Evolutionary conservation across 352 stramenopile genomes (phyloP).

Genomic region (Pilasporangium apinafurcum): DNA sequence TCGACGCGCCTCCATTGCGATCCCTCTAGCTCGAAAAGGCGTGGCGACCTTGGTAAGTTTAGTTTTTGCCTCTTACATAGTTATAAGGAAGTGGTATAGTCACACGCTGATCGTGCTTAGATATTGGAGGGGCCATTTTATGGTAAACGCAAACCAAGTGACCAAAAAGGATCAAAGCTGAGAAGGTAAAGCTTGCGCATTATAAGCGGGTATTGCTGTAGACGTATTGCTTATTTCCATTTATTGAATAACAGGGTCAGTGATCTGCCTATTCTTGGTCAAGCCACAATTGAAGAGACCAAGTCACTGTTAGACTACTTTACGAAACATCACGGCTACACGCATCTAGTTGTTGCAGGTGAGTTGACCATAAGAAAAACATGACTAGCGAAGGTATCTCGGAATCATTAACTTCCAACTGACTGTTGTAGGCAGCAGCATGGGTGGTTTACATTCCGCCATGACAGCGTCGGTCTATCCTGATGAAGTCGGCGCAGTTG

Average conservation of each 20-base stretch:
- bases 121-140: constrained; percentile 82
- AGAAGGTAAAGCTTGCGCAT: constrained; percentile 41
- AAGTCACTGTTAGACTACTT: constrained; percentile 74
- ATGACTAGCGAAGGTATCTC: background rate
- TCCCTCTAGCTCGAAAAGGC: constrained; percentile 54
- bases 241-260: constrained; percentile 37
- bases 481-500: constrained; percentile 50
- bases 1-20: constrained; percentile 49
- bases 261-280: constrained; percentile 63
- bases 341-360: constrained; percentile 57
- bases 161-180: constrained; percentile 74
- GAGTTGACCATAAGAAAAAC: background rate
- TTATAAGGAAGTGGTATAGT: background rate
- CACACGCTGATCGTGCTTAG: constrained; percentile 12
- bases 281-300: constrained; percentile 79
- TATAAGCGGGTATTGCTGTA: too few relatives aligned
- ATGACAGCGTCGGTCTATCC: constrained; percentile 73
- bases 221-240: background rate
- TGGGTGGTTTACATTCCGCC: constrained; percentile 70
- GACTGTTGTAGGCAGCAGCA: constrained; percentile 38
- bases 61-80: too few relatives aligned
- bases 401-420: too few relatives aligned
- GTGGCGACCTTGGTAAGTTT: constrained; percentile 51
- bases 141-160: constrained; percentile 47
- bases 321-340: constrained; percentile 35